phyloP scores from a whole-genome alignment of 805 yeast species.

The Sugiyamaella smithiae region DNA sequence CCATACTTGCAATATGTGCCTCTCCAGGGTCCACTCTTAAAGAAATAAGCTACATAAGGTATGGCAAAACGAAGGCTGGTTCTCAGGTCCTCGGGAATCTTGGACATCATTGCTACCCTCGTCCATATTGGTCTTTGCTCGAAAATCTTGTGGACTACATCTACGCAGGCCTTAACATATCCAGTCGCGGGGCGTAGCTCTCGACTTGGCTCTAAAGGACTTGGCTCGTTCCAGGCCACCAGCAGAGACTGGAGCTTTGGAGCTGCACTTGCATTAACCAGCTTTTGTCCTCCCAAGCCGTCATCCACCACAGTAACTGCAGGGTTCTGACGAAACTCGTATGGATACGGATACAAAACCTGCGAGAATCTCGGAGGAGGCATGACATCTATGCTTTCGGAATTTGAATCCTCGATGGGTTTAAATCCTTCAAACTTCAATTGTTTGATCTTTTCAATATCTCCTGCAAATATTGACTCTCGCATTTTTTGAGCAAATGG shows the following conservation, averaged over 20 bases:
- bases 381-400: slow-evolving; percentile 56
- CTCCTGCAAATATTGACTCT: slow-evolving; percentile 42
- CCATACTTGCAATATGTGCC: slow-evolving; percentile 79
- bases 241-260: slow-evolving; percentile 34
- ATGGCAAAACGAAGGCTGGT: slow-evolving; percentile 65
- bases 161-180: slow-evolving; percentile 36
- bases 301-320: slow-evolving; percentile 51
- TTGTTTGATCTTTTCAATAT: slow-evolving; percentile 41
- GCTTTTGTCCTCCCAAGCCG: slow-evolving; percentile 41
- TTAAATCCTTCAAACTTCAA: slow-evolving; percentile 31
- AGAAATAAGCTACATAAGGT: slow-evolving; percentile 79
- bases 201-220: slow-evolving; percentile 31
- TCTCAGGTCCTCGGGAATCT: slow-evolving; percentile 33
- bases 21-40: slow-evolving; percentile 93
- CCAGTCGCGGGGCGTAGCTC: slow-evolving; percentile 48
- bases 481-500: slow-evolving; percentile 43
- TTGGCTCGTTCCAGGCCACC: slow-evolving; percentile 35
- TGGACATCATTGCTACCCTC: slow-evolving; percentile 53
- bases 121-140: slow-evolving; percentile 80
- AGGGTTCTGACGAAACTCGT: slow-evolving; percentile 74
- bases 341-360: slow-evolving; percentile 71
- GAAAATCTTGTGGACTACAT: slow-evolving; percentile 46
- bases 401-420: slow-evolving; percentile 22
- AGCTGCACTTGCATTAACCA: slow-evolving; percentile 33
- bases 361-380: slow-evolving; percentile 87